Evolutionary conservation across 139 green algal genomes (phyloP).

Genomic region (Chlorella sp.): DNA sequence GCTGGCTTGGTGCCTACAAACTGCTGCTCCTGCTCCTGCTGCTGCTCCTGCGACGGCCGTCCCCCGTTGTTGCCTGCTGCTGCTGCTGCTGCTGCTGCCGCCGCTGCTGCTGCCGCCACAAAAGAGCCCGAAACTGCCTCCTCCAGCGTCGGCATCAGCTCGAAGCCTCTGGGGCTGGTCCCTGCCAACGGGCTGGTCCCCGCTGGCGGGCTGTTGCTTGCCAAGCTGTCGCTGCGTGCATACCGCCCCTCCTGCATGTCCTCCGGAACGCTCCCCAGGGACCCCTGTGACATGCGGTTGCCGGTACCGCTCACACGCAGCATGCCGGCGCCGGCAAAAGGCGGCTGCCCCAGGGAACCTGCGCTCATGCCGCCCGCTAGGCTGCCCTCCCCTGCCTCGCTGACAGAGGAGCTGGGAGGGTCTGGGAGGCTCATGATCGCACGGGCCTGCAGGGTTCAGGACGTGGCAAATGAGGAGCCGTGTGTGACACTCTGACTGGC

Average conservation of each 20-base stretch:
- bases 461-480: no score
- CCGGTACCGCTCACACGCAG: neutral
- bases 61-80: no score
- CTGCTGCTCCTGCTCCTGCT: neutral
- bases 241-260: neutral
- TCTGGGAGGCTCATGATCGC: neutral
- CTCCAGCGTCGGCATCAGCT: neutral
- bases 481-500: no score
- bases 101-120: no score
- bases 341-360: neutral
- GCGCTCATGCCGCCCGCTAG: neutral
- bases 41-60: neutral
- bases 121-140: no score
- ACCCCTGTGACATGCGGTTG: neutral
- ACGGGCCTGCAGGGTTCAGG: neutral
- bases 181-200: neutral
- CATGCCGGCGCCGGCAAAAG: no score
- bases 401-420: neutral
- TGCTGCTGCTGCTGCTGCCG: no score
- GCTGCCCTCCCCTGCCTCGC: neutral
- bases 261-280: neutral
- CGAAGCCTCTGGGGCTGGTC: neutral
- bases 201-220: neutral
- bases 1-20: no score
- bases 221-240: neutral